These are phyloP conservation scores for Cadophora malorum DNA, from an alignment of 2,329 filamentous ascomycete species.

Conservation along the genomic window DNA sequence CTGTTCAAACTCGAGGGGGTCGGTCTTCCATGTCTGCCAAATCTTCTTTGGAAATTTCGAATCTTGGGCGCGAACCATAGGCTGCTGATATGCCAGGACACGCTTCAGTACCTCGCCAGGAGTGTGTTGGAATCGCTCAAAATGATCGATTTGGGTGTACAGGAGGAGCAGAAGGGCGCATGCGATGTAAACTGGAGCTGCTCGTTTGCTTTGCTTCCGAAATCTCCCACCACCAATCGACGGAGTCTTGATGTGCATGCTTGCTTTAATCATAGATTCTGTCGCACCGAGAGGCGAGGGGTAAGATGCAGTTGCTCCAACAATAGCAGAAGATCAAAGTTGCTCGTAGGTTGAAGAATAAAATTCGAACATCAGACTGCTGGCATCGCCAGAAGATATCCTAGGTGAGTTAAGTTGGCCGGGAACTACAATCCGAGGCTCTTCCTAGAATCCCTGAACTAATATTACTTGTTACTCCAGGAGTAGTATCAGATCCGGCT, in stretches of 20 bases:
- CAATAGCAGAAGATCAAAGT: background rate
- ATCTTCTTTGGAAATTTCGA: slow-evolving; percentile 67
- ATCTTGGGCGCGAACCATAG: slow-evolving; percentile 18
- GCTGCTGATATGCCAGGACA: slow-evolving; percentile 21
- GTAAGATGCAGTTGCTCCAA: background rate
- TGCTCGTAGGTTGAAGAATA: background rate
- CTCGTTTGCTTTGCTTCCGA: slow-evolving; percentile 32
- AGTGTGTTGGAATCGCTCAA: slow-evolving; percentile 21
- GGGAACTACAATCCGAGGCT: background rate
- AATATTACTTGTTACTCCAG: slow-evolving; percentile 13
- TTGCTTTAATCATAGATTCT: slow-evolving; percentile 7
- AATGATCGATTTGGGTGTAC: slow-evolving; percentile 33
- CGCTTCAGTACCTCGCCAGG: slow-evolving; percentile 24
- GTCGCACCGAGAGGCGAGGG: slow-evolving; percentile 1
- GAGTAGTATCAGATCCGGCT: slow-evolving; percentile 8
- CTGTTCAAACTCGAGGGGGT: slow-evolving; percentile 69
- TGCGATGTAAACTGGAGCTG: slow-evolving; percentile 39
- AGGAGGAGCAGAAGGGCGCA: slow-evolving; percentile 38
- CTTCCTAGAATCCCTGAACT: background rate
- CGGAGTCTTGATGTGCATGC: slow-evolving; percentile 12
- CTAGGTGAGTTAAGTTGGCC: slow-evolving; percentile 1
- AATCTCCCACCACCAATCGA: slow-evolving; percentile 20
- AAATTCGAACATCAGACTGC: background rate
- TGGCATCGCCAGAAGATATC: slow-evolving; percentile 9
- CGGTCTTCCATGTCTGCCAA: slow-evolving; percentile 79